Base-by-base conservation (phyloP, 2,329 filamentous ascomycete genomes). In the Coniella lustricola region DNA sequence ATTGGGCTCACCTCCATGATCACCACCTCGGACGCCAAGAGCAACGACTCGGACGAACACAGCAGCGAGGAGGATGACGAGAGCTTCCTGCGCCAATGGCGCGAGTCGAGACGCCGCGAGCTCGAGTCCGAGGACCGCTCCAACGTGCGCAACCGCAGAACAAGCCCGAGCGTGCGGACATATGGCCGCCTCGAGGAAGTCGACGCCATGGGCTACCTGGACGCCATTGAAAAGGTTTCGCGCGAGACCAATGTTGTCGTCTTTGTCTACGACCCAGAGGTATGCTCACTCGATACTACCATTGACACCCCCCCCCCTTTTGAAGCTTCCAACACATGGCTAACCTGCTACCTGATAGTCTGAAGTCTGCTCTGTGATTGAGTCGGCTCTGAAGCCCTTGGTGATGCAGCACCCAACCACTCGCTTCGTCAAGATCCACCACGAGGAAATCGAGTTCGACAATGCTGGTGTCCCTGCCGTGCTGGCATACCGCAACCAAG, bases 381-480 rank as follows among this genome's bases (percentile, higher is more conserved):
- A 95, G 64, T 76, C 82, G 35, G 90, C 86, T 44, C 74, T 98
- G 58, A 70, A 75, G 45, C 84, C 85, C 1, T 75, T 97, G 22
- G 89, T 95, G 36, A 73, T 76, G 53, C 73, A 78, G 52, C 74
- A 95, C 62, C 75, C 80, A 18, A 77, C 81, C 9, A 79, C 87
- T 31, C 88, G 87, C 61, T 97, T 98, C 62, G 79, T 97, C 69
- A 94, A 91, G 69, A 79, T 97, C 41, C 84, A 95, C 67, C 88
- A 89, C 63, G 83, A 87, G 54, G 90, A 95, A 50, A 94, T 95
- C 33, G 90, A 97, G 64, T 95, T 97, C 74, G 89, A 96, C 64
- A 81, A 86, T 50, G 86, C 90, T 29, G 84, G 85, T 39, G 86
- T 95, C 2, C 93, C 93, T 1, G 89, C 93, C 3, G 74, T 97